Evolutionary conservation across 345 rosid genomes (phyloP).

Genomic region (Linum tenue): DNA sequence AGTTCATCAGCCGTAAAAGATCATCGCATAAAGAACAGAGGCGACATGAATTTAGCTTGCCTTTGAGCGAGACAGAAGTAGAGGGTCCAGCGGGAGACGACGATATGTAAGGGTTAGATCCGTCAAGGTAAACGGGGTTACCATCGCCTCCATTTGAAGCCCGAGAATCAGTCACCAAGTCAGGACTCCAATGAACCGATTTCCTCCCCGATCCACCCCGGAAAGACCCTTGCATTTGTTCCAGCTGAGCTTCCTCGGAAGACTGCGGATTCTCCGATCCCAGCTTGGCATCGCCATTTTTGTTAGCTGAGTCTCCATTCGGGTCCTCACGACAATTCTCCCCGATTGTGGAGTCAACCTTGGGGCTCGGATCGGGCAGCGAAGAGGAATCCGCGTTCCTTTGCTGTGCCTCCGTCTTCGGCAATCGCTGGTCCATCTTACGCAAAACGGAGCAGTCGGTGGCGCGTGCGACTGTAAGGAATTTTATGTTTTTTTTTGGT

Average conservation of each 20-base stretch:
- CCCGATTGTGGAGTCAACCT: not conserved
- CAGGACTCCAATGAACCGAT: slow-evolving; percentile 13
- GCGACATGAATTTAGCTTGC: not conserved
- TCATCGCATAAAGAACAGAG: not conserved
- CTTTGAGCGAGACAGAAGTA: slow-evolving; percentile 4
- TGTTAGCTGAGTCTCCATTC: not conserved
- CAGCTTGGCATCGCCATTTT: not conserved
- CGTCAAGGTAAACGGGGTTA: not conserved
- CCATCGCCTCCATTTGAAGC: not conserved
- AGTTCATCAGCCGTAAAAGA: not conserved
- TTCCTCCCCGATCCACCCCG: slow-evolving; percentile 2
- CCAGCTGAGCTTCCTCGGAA: not conserved
- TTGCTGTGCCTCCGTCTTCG: not conserved
- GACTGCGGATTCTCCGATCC: not conserved
- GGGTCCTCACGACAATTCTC: not conserved
- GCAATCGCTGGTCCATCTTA: not conserved
- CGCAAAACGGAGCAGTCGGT: not conserved
- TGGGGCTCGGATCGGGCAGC: not conserved
- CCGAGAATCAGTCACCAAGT: slow-evolving; percentile 11
- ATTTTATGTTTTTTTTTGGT: not conserved
- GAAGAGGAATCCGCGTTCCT: not conserved
- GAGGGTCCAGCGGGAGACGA: not conserved
- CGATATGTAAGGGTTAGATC: slow-evolving; percentile 3
- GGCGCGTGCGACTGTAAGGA: not conserved
- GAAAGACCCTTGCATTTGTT: not conserved